Percentiles rank a stretch among this genome's conserved stretches.
phyloP scores from a whole-genome alignment of 129 eudicot genomes.

The Calendula officinalis region DNA sequence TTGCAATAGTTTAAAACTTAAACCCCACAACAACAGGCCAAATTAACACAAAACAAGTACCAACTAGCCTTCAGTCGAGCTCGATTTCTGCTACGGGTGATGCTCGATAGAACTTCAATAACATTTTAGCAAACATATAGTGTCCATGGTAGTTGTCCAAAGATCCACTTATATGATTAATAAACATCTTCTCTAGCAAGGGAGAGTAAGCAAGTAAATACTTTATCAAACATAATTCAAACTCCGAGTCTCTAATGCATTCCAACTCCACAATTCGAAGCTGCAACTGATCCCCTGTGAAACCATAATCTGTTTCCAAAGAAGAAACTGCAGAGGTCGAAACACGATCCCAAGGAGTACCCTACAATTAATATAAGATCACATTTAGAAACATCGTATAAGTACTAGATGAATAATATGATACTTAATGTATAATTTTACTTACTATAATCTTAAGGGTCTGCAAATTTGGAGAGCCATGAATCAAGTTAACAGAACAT shows the following conservation, averaged over 20 bases:
- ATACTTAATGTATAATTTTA: background rate
- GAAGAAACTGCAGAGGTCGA: background rate
- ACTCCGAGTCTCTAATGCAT: background rate
- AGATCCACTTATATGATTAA: background rate
- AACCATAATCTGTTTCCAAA: background rate
- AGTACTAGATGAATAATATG: too few relatives aligned
- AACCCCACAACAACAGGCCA: background rate
- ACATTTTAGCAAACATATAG: background rate
- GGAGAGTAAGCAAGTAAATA: background rate
- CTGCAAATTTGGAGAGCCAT: constrained; percentile 5
- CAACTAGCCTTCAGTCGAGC: background rate
- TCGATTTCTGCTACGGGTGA: constrained; percentile 2
- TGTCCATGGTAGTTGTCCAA: background rate
- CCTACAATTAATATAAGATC: background rate
- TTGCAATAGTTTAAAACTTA: too few relatives aligned
- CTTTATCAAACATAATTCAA: background rate
- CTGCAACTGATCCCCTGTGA: background rate
- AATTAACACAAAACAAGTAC: constrained; percentile 8
- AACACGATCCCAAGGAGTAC: too few relatives aligned
- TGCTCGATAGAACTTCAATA: constrained; percentile 5
- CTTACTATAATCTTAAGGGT: background rate
- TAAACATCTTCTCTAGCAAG: background rate
- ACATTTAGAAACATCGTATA: background rate
- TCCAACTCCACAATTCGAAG: background rate
- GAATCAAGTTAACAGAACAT: constrained; percentile 5